Conservation (phyloP, 768 basidiomycete species). For the Leucosporidium yakuticum region DNA sequence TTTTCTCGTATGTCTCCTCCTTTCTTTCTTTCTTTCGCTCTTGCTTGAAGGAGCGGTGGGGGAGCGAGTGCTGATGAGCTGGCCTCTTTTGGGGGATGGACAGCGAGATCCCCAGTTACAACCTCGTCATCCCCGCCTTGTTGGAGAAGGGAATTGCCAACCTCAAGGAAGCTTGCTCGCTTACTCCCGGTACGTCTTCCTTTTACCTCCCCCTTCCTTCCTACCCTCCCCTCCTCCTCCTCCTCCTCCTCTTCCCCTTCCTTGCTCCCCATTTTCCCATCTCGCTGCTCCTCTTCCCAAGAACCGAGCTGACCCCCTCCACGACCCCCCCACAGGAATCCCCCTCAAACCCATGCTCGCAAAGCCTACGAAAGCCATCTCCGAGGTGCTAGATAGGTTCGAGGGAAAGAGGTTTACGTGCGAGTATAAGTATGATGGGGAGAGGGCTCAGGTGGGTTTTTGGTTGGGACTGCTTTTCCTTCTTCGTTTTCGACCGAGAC, state of each 20-base stretch:
- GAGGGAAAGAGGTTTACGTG: slow-evolving; percentile 94
- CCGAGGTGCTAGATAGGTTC: slow-evolving; percentile 93
- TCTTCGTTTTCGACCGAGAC: no score
- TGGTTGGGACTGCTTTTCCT: neutral
- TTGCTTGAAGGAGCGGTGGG: no score
- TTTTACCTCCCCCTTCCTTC: neutral
- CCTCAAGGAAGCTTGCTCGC: slow-evolving; percentile 68
- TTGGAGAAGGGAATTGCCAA: slow-evolving; percentile 68
- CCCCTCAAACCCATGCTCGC: slow-evolving; percentile 98
- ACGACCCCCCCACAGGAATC: slow-evolving; percentile 49
- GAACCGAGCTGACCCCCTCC: slow-evolving; percentile 14
- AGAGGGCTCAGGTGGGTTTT: slow-evolving; percentile 74
- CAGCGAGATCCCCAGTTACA: slow-evolving; percentile 89
- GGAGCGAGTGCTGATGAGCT: neutral
- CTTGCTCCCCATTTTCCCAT: neutral
- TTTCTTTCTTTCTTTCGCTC: no score
- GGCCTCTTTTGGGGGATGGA: no score
- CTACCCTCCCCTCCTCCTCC: neutral
- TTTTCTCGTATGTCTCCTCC: slow-evolving; percentile 66
- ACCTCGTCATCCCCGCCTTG: slow-evolving; percentile 82
- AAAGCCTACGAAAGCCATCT: slow-evolving; percentile 97
- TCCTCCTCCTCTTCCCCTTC: neutral
- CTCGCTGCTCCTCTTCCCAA: neutral
- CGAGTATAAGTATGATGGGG: slow-evolving; percentile 99
- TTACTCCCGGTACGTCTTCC: slow-evolving; percentile 65